Base-by-base conservation (phyloP, 208 protist species). In the Trypanosoma melophagium region DNA sequence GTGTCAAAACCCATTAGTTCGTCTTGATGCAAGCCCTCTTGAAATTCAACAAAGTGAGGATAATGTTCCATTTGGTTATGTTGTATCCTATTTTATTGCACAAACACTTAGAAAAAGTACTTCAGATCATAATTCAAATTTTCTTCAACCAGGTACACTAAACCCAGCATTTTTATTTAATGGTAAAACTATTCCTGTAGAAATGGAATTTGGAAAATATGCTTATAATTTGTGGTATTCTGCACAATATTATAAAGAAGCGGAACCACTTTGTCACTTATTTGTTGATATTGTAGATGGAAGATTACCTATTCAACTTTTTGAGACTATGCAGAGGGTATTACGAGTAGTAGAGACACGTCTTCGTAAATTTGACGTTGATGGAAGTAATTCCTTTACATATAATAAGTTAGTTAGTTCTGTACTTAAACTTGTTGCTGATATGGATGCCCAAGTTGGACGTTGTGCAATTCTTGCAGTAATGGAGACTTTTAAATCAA, bases 221-320 rank as follows among this genome's bases (percentile, higher is more conserved):
- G 79, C 71, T 13, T 93, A 93, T 74, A 93, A 93, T 63, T 40
- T 93, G 56, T 93, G 87, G 84, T 85, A 80, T 52, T 50, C 62
- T 14, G 73, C 83, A 56, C 74, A 84, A 64, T 79, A 77, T 47
- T 81, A 91, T 62, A 80, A 77, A 38, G 19, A 66, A 8, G 59
- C 71, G 38, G 80, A 93, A 70, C 87, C 87, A 5, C 71, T 93
- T 45, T 93, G 87, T 62, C 55, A 76, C 49, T 71, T 89, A 28
- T 90, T 93, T 50, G 44, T 85, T 8, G 68, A 77, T 55, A 58
- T 93, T 8, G 51, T 89, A 17, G 77, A 90, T 60, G 87, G 87
- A 12, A 69, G 52, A 42, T 53, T 89, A 52, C 74, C 84, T 16
- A 38, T 83, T 10, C 50, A 69, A 25, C 50, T 89, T 13, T 90